These are phyloP conservation scores for Aspergillus bombycis DNA, from an alignment of 2,329 filamentous ascomycete species.

Conservation along the genomic window DNA sequence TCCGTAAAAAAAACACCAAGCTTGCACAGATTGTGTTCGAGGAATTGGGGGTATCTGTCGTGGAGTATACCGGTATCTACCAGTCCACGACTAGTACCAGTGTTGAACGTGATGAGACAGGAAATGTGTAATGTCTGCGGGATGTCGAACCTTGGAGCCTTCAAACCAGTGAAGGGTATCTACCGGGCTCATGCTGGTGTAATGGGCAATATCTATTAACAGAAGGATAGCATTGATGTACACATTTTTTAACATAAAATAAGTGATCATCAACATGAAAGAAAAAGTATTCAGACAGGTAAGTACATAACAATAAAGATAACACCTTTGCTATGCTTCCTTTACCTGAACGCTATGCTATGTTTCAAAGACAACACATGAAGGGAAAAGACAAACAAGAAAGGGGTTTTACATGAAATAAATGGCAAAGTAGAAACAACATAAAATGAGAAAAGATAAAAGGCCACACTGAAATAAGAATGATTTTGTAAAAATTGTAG, in stretches of 20 bases:
- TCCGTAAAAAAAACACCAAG: too few relatives aligned
- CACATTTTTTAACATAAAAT: background rate
- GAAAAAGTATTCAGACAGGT: slow-evolving; percentile 1
- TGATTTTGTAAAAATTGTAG: background rate
- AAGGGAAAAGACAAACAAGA: background rate
- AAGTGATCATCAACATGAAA: background rate
- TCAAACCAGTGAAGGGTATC: too few relatives aligned
- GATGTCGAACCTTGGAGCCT: too few relatives aligned
- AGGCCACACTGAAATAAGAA: background rate
- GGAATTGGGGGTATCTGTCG: too few relatives aligned
- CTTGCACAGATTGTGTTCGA: too few relatives aligned
- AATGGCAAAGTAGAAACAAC: slow-evolving; percentile 1
- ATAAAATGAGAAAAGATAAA: slow-evolving; percentile 12
- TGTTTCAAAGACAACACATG: background rate
- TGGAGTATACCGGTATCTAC: too few relatives aligned
- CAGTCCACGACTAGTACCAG: too few relatives aligned
- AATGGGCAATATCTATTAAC: background rate
- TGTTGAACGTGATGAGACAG: too few relatives aligned
- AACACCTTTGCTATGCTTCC: slow-evolving; percentile 7
- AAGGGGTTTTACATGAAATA: background rate
- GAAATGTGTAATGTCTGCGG: too few relatives aligned
- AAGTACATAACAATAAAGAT: background rate
- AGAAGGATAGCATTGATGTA: background rate
- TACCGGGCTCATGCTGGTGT: too few relatives aligned
- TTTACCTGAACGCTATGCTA: slow-evolving; percentile 7